Base-by-base conservation (phyloP, 352 stramenopile species). In the Blastocystis sp. region DNA sequence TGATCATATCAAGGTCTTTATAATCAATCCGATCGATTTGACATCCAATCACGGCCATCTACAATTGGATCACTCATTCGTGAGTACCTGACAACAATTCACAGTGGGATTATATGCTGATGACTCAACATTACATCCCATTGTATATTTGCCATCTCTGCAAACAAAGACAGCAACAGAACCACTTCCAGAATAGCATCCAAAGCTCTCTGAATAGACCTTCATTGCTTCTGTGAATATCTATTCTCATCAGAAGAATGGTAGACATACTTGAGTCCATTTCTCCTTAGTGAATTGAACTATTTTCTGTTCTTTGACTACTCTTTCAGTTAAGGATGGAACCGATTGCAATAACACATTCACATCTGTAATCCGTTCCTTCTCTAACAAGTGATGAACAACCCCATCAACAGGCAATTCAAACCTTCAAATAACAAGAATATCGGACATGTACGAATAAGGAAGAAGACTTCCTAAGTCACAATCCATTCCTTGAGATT, bases 331-430 rank as follows among this genome's bases (percentile, higher is more conserved):
- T 46, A 46, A 46, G 39, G 39, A 9, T 46, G 39, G 9, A 46
- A 46, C 39, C 9, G 39, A 46, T 9, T 46, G 2, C 39, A 46
- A 9, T 46, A 46, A 46, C 39, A 46, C 39, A 46, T 46, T 46
- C 39, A 46, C 2, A 46, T 46, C 39, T 9, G 39, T 46, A 46
- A 46, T 46, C 39, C 39, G 39, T 46, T 46, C 39, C 39, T 46
- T n/a, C 29, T 87, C 77, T n/a, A 87, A 87, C 4, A 87, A 32
- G 27, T 87, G 59, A 57, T 78, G 65, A 67, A 87, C 43, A 1
- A 74, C 27, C 7, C 77, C 77, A 27, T 73, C 24, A 58, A 87
- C 74, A 19, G 77, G 77, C n/a, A 87, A 51, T 35, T 87, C 77
- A 24, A 87, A 87, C 24, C 73, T 85, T 69, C 5, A 12, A 54